Percentiles rank a stretch among this genome's conserved stretches.
Evolutionary conservation across 2,329 filamentous ascomycete species (phyloP).

Genomic region (Phialophora expanda): DNA sequence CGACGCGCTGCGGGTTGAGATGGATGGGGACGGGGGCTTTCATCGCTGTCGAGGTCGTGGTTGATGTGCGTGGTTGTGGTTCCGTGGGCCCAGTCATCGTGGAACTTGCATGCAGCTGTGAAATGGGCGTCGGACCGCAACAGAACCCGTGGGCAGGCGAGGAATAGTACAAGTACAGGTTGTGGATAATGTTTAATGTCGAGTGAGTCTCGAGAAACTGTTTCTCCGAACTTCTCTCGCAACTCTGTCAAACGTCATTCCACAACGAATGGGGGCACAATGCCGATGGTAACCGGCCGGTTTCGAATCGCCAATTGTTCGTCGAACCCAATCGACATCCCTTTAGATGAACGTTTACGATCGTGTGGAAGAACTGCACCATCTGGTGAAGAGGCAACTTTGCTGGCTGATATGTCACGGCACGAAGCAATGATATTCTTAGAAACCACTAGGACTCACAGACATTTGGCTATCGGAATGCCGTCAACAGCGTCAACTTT

Average conservation of each 20-base stretch:
- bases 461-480: neutral
- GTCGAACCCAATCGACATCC: neutral
- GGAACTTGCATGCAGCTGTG: neutral
- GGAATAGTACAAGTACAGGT: neutral
- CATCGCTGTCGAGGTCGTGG: conserved; percentile 17
- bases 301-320: neutral
- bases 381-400: neutral
- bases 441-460: neutral
- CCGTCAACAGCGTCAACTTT: neutral
- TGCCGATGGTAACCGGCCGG: neutral
- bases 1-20: conserved; percentile 63
- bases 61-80: neutral
- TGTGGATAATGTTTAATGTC: neutral
- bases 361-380: too few species aligned
- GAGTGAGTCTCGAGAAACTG: neutral
- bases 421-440: neutral
- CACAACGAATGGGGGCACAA: neutral
- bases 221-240: neutral
- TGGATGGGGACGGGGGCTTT: conserved; percentile 21
- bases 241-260: neutral
- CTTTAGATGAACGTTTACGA: too few species aligned
- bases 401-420: neutral
- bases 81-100: neutral
- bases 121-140: neutral
- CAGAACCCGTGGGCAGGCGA: neutral